These are phyloP conservation scores for Fusarium sp. DNA, from an alignment of 2,329 filamentous ascomycete species.

Conservation along the genomic window DNA sequence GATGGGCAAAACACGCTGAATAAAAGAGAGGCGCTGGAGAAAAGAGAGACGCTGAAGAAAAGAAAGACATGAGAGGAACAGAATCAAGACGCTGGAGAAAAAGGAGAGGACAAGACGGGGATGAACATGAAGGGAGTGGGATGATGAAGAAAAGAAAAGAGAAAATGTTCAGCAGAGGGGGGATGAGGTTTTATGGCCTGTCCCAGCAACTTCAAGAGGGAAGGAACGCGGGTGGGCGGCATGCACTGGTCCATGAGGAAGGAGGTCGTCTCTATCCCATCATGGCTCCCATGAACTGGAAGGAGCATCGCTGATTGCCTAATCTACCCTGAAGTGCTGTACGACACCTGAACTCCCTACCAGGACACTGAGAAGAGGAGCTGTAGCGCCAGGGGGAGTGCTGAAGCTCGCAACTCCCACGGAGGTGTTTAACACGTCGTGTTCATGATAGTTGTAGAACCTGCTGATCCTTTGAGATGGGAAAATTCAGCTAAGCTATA, in stretches of 20 bases:
- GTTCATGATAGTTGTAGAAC: no score
- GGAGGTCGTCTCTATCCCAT: constrained; percentile 5
- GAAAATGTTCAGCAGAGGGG: neutral
- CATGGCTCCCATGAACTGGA: neutral
- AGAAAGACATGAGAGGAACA: no score
- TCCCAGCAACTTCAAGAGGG: neutral
- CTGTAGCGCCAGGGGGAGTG: no score
- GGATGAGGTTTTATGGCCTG: neutral
- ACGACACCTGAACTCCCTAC: no score
- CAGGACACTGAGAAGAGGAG: no score
- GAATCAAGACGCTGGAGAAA: neutral
- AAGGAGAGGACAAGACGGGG: constrained; percentile 5
- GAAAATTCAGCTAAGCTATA: neutral
- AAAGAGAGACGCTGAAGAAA: no score
- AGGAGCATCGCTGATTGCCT: neutral
- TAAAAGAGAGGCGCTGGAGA: neutral
- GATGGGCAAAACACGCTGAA: neutral
- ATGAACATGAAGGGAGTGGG: neutral
- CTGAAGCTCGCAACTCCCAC: no score
- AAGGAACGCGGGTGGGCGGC: neutral
- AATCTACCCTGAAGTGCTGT: neutral
- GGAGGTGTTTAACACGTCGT: no score
- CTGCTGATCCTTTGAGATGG: no score
- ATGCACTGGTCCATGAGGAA: neutral
- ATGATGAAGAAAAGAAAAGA: constrained; percentile 11